These are phyloP conservation scores for Bathelium albidoporum DNA, from an alignment of 495 filamentous ascomycete genomes.

Conservation along the genomic window DNA sequence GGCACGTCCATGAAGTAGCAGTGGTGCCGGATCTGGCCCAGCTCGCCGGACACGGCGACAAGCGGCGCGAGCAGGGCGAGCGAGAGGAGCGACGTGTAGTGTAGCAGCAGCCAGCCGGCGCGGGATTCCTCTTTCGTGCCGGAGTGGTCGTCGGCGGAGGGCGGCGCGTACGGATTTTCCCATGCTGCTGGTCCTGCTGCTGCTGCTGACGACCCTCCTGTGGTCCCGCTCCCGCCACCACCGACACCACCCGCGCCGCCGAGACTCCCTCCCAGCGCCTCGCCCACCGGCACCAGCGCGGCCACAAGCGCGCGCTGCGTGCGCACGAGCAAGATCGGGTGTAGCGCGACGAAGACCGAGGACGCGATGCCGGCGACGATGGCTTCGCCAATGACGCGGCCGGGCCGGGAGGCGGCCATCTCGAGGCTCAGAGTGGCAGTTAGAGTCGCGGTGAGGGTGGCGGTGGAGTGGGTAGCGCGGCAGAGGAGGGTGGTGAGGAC, in stretches of 20 bases:
- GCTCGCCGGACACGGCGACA: slow-evolving; percentile 38
- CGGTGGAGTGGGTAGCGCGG: slow-evolving; percentile 33
- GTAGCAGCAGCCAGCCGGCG: slow-evolving; percentile 39
- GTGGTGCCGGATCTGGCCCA: slow-evolving; percentile 36
- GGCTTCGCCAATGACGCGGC: slow-evolving; percentile 38
- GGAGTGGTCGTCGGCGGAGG: neutral
- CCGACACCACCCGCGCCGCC: neutral
- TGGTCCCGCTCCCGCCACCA: neutral
- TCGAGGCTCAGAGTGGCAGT: slow-evolving; percentile 40
- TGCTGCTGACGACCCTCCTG: neutral
- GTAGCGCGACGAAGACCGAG: slow-evolving; percentile 39
- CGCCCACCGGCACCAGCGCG: slow-evolving; percentile 21
- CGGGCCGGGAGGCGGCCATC: slow-evolving; percentile 33
- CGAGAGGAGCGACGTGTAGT: slow-evolving; percentile 40
- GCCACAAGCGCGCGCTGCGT: slow-evolving; percentile 34
- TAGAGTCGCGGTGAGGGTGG: slow-evolving; percentile 40
- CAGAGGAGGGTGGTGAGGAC: slow-evolving; percentile 36
- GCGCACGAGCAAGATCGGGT: slow-evolving; percentile 38
- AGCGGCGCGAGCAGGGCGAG: slow-evolving; percentile 38
- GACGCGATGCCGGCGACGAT: slow-evolving; percentile 43
- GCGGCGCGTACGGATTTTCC: neutral
- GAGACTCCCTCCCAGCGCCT: slow-evolving; percentile 18
- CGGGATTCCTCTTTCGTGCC: slow-evolving; percentile 33
- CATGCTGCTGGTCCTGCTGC: slow-evolving; percentile 9
- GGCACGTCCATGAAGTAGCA: slow-evolving; percentile 43